Base-by-base conservation (phyloP, 1,284 basidiomycete species). In the Psilocybe mexicana region DNA sequence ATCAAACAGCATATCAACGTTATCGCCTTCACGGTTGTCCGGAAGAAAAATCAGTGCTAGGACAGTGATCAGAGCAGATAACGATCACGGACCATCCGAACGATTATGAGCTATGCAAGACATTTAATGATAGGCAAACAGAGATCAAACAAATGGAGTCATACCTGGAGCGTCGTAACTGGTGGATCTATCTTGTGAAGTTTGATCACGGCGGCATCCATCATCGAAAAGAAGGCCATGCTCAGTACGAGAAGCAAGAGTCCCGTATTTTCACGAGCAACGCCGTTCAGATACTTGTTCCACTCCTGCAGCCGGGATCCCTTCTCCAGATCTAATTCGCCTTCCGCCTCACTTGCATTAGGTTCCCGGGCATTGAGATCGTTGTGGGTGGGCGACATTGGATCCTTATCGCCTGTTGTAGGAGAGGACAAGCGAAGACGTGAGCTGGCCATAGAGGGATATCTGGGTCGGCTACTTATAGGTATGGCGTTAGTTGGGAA, bases 141-240 rank as follows among this genome's bases (percentile, higher is more conserved):
- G 18, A 18, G 18, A 18, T 18, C 18, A 18, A 18, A 18, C 18
- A 18, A 18, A 18, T 18, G 3, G 33, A 50, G 14, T n/a, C 76
- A 47, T 59, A 85, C 85, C 77, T 88, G 78, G 14, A 85, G 69
- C 4, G 81, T 73, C 3, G 82, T 77, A 6, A 86, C 79, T 0
- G 83, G 85, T 3, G 81, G 77, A 58, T 86, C 82, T 10, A 86
- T 71, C 28, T 70, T 73, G 64, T 84, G 82, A 60, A 89, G 69
- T 54, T 76, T 76, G 71, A 89, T 88, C 54, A 87, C 86, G n/a
- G 77, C 74, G 1, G 84, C 76, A 59, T 83, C 83, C 79, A 85
- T 84, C 26, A 79, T 64, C 3, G 86, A 78, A 54, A 86, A 84
- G 69, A 88, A 88, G 10, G 79, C 75, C 66, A 89, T 84, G 12